Conservation (phyloP, 1,284 basidiomycete species). For the Serendipita sp. region DNA sequence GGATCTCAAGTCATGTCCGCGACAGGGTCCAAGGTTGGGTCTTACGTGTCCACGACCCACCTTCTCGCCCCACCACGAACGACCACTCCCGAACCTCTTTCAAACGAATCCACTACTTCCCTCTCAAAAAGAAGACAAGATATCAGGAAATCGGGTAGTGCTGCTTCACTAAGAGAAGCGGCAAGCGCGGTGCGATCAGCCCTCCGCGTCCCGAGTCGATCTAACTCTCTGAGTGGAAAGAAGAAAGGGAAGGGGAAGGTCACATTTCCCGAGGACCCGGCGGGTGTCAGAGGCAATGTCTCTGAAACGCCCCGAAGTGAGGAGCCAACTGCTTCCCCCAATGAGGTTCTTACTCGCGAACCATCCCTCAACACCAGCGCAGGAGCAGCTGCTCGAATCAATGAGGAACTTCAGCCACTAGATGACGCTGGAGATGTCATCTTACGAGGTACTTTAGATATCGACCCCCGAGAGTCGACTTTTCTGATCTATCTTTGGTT, state of each 20-base stretch:
- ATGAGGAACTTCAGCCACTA: conserved; percentile 8
- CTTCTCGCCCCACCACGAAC: not conserved
- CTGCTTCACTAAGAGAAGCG: not conserved
- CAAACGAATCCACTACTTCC: not conserved
- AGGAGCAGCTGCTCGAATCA: conserved; percentile 30
- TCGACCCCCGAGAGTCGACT: conserved; percentile 9
- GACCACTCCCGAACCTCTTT: not conserved
- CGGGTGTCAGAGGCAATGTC: conserved; percentile 22
- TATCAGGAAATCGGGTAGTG: not conserved
- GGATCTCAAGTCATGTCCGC: not conserved
- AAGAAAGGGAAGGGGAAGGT: not conserved
- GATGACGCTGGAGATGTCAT: conserved; percentile 30
- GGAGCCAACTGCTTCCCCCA: conserved; percentile 34
- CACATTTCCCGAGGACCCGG: conserved; percentile 17
- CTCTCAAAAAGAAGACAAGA: not conserved
- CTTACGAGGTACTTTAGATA: conserved; percentile 38
- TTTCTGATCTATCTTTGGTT: conserved; percentile 2
- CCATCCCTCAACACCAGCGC: conserved; percentile 45
- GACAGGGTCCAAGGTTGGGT: not conserved
- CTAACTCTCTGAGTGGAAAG: not conserved
- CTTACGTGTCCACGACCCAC: not conserved
- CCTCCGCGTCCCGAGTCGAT: not conserved
- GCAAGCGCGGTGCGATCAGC: not conserved
- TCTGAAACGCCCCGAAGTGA: not conserved
- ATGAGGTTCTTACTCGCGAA: conserved; percentile 42